Evolutionary conservation across 78 protist species (phyloP).

Genomic region (Corallochytrium limacisporum): DNA sequence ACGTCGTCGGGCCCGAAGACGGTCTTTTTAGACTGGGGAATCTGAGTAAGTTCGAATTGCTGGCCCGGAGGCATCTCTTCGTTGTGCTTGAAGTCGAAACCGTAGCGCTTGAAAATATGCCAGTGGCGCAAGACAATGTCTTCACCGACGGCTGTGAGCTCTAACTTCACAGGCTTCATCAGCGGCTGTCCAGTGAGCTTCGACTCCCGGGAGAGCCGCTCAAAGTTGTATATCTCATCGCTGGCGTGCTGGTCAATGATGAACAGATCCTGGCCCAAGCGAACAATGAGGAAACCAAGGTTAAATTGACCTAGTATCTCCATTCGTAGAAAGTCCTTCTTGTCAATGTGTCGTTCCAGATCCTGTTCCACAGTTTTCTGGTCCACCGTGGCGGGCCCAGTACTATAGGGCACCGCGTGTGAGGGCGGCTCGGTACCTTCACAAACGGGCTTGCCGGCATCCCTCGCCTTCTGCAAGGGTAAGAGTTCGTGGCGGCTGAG

Average conservation of each 20-base stretch:
- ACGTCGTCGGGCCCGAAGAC: slow-evolving; percentile 36
- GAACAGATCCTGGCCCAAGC: slow-evolving; percentile 51
- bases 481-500: too few relatives aligned
- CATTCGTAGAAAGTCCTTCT: slow-evolving; percentile 45
- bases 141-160: slow-evolving; percentile 44
- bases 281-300: slow-evolving; percentile 74
- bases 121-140: slow-evolving; percentile 28
- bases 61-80: slow-evolving; percentile 27
- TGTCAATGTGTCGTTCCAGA: background rate
- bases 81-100: slow-evolving; percentile 38
- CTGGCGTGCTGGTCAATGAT: slow-evolving; percentile 90
- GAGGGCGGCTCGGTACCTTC: too few relatives aligned
- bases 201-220: slow-evolving; percentile 22
- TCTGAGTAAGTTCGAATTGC: slow-evolving; percentile 24
- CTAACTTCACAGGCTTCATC: slow-evolving; percentile 13
- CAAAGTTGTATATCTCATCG: slow-evolving; percentile 86
- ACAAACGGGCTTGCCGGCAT: too few relatives aligned
- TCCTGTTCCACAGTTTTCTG: background rate
- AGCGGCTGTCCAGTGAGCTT: background rate
- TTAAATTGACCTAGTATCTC: slow-evolving; percentile 83
- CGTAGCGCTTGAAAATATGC: slow-evolving; percentile 35
- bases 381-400: background rate
- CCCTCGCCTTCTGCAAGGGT: too few relatives aligned
- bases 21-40: slow-evolving; percentile 32
- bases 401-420: background rate